Conservation (phyloP, 805 yeast species). For the Starmerella apicola region DNA sequence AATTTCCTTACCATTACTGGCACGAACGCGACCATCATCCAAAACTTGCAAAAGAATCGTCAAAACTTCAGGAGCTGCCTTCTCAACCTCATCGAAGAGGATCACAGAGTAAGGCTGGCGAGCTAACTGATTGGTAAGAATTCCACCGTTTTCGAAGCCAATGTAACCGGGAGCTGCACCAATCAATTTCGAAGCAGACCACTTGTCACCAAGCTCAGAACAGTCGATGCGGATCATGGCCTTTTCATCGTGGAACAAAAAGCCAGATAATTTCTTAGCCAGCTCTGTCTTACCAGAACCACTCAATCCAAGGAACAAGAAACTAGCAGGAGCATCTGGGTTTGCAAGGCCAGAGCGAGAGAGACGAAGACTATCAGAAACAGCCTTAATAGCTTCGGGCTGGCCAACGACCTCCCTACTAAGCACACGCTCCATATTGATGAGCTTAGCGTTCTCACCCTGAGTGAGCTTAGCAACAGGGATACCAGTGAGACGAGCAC, state of each 20-base stretch:
- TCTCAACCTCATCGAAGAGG: slow-evolving; percentile 93
- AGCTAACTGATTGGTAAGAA: slow-evolving; percentile 80
- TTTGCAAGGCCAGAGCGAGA: slow-evolving; percentile 90
- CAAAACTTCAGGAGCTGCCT: slow-evolving; percentile 95
- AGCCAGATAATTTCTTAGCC: slow-evolving; percentile 93
- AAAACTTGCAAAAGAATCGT: slow-evolving; percentile 83
- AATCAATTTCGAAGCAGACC: slow-evolving; percentile 84
- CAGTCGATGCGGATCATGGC: slow-evolving; percentile 97
- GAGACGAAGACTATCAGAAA: slow-evolving; percentile 85
- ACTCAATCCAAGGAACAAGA: slow-evolving; percentile 84
- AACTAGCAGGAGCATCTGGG: slow-evolving; percentile 93
- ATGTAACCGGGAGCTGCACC: slow-evolving; percentile 98
- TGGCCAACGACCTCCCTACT: slow-evolving; percentile 86
- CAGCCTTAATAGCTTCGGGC: slow-evolving; percentile 89
- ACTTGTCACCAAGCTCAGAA: slow-evolving; percentile 89
- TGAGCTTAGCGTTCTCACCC: slow-evolving; percentile 86
- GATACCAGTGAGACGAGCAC: slow-evolving; percentile 91
- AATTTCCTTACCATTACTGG: slow-evolving; percentile 85
- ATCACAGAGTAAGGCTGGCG: slow-evolving; percentile 94
- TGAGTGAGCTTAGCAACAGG: slow-evolving; percentile 91
- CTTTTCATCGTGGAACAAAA: slow-evolving; percentile 88
- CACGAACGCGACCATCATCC: slow-evolving; percentile 93
- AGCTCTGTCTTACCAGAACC: slow-evolving; percentile 98
- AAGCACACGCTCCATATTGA: slow-evolving; percentile 84
- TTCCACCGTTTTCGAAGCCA: slow-evolving; percentile 97